These are phyloP conservation scores for Wickerhamomyces sp. DNA, from an alignment of 1,139 yeast species.

Conservation along the genomic window DNA sequence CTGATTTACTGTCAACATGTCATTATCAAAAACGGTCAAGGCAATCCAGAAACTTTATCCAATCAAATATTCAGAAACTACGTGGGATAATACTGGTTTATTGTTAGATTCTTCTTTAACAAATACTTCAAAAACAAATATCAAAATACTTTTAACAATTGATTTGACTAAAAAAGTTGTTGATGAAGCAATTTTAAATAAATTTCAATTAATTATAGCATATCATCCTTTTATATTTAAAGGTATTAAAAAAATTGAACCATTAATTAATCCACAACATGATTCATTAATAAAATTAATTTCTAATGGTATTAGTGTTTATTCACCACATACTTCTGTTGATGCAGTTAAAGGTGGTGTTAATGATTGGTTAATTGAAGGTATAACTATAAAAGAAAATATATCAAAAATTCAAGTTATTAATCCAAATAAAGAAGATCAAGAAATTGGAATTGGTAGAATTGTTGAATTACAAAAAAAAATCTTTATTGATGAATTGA, in stretches of 20 bases:
- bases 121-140: not conserved
- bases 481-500: constrained; percentile 39
- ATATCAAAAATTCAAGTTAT: constrained; percentile 30
- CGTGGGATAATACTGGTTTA: constrained; percentile 60
- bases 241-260: constrained; percentile 74
- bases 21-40: constrained; percentile 35
- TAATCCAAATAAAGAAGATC: constrained; percentile 30
- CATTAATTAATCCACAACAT: constrained; percentile 69
- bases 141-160: constrained; percentile 63
- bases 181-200: constrained; percentile 65
- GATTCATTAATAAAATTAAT: constrained; percentile 66
- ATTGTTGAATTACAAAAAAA: constrained; percentile 46
- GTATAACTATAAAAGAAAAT: constrained; percentile 31
- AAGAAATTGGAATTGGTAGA: constrained; percentile 80
- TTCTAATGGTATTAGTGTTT: constrained; percentile 75
- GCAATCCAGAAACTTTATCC: constrained; percentile 71
- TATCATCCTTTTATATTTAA: constrained; percentile 94
- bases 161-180: constrained; percentile 84
- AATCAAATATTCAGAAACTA: constrained; percentile 60
- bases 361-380: constrained; percentile 81
- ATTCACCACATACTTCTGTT: constrained; percentile 93
- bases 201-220: constrained; percentile 60
- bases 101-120: constrained; percentile 52
- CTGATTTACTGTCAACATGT: too few species aligned
- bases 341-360: constrained; percentile 93